Evolutionary conservation across 2,329 filamentous ascomycete species (phyloP).

Genomic region (Clarireedia paspali): DNA sequence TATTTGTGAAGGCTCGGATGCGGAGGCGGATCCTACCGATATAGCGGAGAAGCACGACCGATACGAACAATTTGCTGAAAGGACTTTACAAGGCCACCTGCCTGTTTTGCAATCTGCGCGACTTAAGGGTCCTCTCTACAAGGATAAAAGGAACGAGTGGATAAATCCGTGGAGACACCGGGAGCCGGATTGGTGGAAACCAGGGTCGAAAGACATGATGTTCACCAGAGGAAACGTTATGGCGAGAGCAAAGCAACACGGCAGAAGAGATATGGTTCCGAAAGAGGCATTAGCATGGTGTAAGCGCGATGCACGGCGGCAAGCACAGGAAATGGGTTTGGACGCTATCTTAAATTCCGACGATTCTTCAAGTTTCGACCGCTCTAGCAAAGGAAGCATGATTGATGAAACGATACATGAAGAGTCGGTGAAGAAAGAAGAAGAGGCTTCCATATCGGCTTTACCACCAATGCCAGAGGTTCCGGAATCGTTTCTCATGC

Average conservation of each 20-base stretch:
- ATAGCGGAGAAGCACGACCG: conserved; percentile 43
- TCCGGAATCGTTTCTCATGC: background rate
- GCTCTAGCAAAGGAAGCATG: background rate
- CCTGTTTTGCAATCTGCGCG: conserved; percentile 52
- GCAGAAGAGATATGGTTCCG: conserved; percentile 17
- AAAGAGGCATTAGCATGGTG: conserved; percentile 20
- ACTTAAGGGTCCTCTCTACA: conserved; percentile 52
- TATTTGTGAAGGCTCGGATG: conserved; percentile 49
- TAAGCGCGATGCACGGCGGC: conserved; percentile 13
- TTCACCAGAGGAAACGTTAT: conserved; percentile 20
- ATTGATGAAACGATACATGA: background rate
- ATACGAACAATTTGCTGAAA: conserved; percentile 51
- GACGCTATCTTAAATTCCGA: background rate
- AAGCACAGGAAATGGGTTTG: conserved; percentile 9
- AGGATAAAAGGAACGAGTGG: conserved; percentile 39
- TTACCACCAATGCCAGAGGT: background rate
- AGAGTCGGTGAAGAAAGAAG: background rate
- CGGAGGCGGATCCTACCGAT: conserved; percentile 43
- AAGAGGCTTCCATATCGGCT: background rate
- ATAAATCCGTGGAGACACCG: conserved; percentile 41
- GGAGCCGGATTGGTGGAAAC: conserved; percentile 18
- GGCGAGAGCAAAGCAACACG: conserved; percentile 16
- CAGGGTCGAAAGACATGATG: conserved; percentile 18
- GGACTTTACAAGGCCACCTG: conserved; percentile 48
- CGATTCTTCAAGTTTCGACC: background rate